Conservation (phyloP, 345 rosid species). For the Salix viminalis region DNA sequence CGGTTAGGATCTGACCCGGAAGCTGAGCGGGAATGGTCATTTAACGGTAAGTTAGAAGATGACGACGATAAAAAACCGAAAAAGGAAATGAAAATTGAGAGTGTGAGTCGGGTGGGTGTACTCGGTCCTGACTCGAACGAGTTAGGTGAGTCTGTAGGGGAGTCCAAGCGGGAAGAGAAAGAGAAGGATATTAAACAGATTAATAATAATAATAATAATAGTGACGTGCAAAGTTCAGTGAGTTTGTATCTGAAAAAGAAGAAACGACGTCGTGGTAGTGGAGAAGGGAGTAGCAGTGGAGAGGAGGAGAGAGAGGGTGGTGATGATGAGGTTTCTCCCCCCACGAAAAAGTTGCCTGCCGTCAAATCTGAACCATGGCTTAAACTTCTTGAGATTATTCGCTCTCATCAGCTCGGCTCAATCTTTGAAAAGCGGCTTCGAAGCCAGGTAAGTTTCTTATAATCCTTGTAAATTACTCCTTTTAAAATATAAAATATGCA, state of each 20-base stretch:
- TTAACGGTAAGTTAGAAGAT: constrained; percentile 10
- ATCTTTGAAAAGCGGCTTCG: constrained; percentile 54
- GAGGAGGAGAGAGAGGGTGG: constrained; percentile 39
- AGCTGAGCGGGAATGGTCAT: constrained; percentile 23
- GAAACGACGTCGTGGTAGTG: constrained; percentile 32
- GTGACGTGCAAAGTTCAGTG: constrained; percentile 69
- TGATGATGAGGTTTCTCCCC: constrained; percentile 42
- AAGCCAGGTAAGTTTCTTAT: constrained; percentile 44
- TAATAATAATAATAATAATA: neutral
- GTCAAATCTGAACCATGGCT: constrained; percentile 53
- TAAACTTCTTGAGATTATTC: constrained; percentile 41
- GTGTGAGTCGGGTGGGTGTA: constrained; percentile 8
- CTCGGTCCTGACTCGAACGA: constrained; percentile 34
- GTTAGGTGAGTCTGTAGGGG: constrained; percentile 32
- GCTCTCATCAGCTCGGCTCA: constrained; percentile 49
- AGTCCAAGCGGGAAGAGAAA: constrained; percentile 36
- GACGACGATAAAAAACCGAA: constrained; percentile 4
- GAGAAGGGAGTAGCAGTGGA: constrained; percentile 22
- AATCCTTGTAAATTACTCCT: neutral
- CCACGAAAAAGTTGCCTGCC: constrained; percentile 33
- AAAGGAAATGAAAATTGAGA: constrained; percentile 21
- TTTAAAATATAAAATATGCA: too few species aligned
- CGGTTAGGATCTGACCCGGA: constrained; percentile 8
- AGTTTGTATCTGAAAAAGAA: constrained; percentile 38
- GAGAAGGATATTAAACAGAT: neutral